Evolutionary conservation across 306 rosid species (phyloP).

Genomic region (Lotus japonicus): DNA sequence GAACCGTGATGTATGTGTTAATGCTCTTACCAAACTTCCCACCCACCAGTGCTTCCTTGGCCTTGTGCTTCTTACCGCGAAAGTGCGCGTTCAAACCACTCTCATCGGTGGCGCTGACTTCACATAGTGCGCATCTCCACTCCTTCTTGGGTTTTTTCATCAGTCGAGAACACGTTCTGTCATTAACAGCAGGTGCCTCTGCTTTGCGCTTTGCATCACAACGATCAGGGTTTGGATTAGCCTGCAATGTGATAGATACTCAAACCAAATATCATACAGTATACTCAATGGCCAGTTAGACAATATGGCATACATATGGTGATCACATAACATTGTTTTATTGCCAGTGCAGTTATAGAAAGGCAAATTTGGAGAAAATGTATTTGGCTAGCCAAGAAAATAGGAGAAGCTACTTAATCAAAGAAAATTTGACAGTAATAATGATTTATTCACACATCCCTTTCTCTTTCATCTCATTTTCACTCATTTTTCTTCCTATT

Average conservation of each 20-base stretch:
- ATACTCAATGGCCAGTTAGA: not conserved
- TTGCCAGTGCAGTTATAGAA: not conserved
- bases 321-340: not conserved
- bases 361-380: not conserved
- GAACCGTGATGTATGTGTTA: not conserved
- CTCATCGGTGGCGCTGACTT: constrained; percentile 30
- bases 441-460: too few species aligned
- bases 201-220: constrained; percentile 41
- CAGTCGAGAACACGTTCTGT: constrained; percentile 9
- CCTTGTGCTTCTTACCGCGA: constrained; percentile 64
- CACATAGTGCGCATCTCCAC: constrained; percentile 64
- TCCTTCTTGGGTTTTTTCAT: constrained; percentile 40
- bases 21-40: constrained; percentile 8
- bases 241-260: constrained; percentile 46
- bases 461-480: too few species aligned
- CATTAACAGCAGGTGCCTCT: not conserved
- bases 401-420: not conserved
- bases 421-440: not conserved
- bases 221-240: constrained; percentile 35
- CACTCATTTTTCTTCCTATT: too few species aligned
- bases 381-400: not conserved
- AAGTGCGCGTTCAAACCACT: constrained; percentile 37
- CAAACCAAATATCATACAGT: constrained; percentile 18
- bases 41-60: constrained; percentile 27
- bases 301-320: not conserved